Evolutionary conservation across 176 grass and related monocot species (phyloP).

Genomic region (Tuctoria greenei): DNA sequence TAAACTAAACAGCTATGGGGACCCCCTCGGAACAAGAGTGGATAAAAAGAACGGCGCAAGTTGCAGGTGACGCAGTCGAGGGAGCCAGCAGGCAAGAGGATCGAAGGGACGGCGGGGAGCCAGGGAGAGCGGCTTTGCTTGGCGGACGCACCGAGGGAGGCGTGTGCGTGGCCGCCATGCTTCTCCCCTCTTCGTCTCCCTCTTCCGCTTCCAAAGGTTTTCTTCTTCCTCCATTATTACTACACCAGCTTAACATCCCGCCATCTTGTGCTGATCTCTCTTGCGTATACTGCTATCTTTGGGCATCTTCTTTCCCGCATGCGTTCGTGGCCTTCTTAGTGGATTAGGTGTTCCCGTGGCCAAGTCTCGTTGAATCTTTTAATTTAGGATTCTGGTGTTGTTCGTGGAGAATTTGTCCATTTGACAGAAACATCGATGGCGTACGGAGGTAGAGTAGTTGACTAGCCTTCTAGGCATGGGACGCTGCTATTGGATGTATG

Average conservation of each 20-base stretch:
- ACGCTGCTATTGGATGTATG: conserved; percentile 30
- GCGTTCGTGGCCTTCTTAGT: conserved; percentile 4
- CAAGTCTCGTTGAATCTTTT: not conserved
- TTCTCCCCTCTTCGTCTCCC: conserved; percentile 40
- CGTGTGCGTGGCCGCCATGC: conserved; percentile 48
- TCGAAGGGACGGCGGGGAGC: not conserved
- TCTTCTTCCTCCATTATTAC: not conserved
- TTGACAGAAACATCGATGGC: not conserved
- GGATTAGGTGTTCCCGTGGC: not conserved
- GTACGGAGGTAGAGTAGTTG: not conserved
- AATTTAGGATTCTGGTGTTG: not conserved
- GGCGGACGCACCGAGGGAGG: conserved; percentile 31
- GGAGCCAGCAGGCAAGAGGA: conserved; percentile 1
- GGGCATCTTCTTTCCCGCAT: not conserved
- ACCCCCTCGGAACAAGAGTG: conserved; percentile 1
- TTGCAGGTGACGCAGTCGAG: conserved; percentile 45
- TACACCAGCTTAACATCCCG: not conserved
- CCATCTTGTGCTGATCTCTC: not conserved
- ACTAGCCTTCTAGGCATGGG: conserved; percentile 5
- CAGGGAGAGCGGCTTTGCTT: not conserved
- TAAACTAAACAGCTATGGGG: conserved; percentile 9
- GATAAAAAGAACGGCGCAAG: conserved; percentile 33
- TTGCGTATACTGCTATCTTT: conserved; percentile 17
- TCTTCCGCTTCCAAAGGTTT: conserved; percentile 42
- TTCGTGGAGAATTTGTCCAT: conserved; percentile 27